Percentiles rank a stretch among this genome's conserved stretches.
Evolutionary conservation across 805 yeast genomes (phyloP).

Genomic region (Ogataea trehalophila): DNA sequence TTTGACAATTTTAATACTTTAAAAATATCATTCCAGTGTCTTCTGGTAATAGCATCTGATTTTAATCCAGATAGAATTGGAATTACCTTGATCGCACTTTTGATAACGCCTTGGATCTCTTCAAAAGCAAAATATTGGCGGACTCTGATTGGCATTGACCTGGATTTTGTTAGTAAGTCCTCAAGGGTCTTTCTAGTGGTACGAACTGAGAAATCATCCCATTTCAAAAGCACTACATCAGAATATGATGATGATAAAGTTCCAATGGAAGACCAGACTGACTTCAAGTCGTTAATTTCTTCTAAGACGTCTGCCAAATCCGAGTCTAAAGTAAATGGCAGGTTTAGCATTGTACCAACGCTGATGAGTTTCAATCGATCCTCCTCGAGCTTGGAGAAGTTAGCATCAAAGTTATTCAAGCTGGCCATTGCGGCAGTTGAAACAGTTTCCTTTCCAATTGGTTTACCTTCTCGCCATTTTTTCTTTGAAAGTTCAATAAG

Average conservation of each 20-base stretch:
- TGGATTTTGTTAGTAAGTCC: slow-evolving; percentile 39
- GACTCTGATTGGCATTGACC: slow-evolving; percentile 51
- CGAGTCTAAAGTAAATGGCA: slow-evolving; percentile 26
- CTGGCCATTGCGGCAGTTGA: slow-evolving; percentile 41
- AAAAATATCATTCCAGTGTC: slow-evolving; percentile 64
- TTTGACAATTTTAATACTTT: slow-evolving; percentile 16
- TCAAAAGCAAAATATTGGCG: slow-evolving; percentile 69
- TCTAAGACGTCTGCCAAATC: slow-evolving; percentile 31
- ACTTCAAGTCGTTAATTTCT: slow-evolving; percentile 52
- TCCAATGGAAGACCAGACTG: slow-evolving; percentile 62
- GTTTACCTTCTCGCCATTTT: slow-evolving; percentile 48
- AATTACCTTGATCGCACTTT: slow-evolving; percentile 34
- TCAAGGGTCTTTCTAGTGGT: slow-evolving; percentile 46
- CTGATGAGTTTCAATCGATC: slow-evolving; percentile 20
- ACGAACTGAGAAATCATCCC: slow-evolving; percentile 47
- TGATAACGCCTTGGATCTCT: slow-evolving; percentile 44
- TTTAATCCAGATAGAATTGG: slow-evolving; percentile 42
- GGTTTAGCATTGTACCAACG: slow-evolving; percentile 33
- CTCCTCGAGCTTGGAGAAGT: slow-evolving; percentile 7
- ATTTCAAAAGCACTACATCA: slow-evolving; percentile 36
- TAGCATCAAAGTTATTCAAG: slow-evolving; percentile 26
- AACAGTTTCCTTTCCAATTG: slow-evolving; percentile 36
- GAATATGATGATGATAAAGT: slow-evolving; percentile 44
- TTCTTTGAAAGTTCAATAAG: slow-evolving; percentile 26
- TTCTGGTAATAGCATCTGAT: slow-evolving; percentile 49